Evolutionary conservation across 345 rosid genomes (phyloP).

Genomic region (Lepidium africanum): DNA sequence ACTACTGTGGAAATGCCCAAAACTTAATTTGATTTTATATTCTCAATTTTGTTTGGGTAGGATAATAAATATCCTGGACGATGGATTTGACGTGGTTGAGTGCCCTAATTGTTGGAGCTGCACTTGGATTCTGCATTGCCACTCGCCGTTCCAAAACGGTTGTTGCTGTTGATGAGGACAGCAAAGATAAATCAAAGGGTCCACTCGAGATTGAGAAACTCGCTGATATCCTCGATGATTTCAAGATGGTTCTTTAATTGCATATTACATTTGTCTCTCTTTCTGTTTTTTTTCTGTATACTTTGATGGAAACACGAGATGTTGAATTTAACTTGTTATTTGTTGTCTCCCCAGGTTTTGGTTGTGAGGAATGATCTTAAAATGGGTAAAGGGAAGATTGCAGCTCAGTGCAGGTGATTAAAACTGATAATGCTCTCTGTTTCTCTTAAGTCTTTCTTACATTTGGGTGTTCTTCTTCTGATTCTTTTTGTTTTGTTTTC

Average conservation of each 20-base stretch:
- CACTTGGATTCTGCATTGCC: constrained; percentile 80
- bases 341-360: constrained; percentile 51
- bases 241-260: constrained; percentile 79
- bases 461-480: not conserved
- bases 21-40: not conserved
- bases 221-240: constrained; percentile 76
- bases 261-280: not conserved
- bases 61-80: not conserved
- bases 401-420: constrained; percentile 89
- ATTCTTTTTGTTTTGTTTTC: not conserved
- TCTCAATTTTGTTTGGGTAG: not conserved
- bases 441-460: not conserved
- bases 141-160: constrained; percentile 32
- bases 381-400: constrained; percentile 99
- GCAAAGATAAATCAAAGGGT: constrained; percentile 38
- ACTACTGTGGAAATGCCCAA: not conserved
- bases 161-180: constrained; percentile 18
- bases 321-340: not conserved
- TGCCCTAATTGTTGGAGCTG: constrained; percentile 75
- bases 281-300: not conserved
- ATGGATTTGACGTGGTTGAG: constrained; percentile 84
- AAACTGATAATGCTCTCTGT: not conserved
- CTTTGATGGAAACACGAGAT: not conserved
- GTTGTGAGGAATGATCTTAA: constrained; percentile 94
- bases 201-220: constrained; percentile 76